Evolutionary conservation across 2,329 filamentous ascomycete species (phyloP).

Genomic region (Colletotrichum simmondsii): DNA sequence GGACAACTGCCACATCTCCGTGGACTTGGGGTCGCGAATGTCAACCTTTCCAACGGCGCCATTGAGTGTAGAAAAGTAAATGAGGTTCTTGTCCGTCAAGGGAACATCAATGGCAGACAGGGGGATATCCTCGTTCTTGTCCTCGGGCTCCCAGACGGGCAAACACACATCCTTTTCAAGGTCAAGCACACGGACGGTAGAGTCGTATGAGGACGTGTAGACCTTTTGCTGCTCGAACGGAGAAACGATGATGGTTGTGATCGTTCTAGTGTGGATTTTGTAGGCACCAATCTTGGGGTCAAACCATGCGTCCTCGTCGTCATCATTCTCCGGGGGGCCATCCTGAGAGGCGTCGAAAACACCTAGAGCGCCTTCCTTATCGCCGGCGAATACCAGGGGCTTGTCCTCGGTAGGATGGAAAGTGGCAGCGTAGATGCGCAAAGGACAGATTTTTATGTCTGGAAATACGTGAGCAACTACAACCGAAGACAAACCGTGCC

Average conservation of each 20-base stretch:
- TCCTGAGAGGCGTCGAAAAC: constrained; percentile 89
- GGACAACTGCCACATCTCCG: constrained; percentile 79
- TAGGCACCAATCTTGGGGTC: constrained; percentile 88
- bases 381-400: constrained; percentile 89
- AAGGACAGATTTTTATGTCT: constrained; percentile 93
- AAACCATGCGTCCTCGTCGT: constrained; percentile 73
- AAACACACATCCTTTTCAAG: constrained; percentile 81
- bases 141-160: constrained; percentile 82
- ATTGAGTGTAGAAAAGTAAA: constrained; percentile 89
- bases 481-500: constrained; percentile 3
- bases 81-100: constrained; percentile 72
- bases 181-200: constrained; percentile 88
- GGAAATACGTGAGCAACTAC: constrained; percentile 10
- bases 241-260: constrained; percentile 84
- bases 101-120: constrained; percentile 88
- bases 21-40: constrained; percentile 67
- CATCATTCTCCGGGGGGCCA: constrained; percentile 60
- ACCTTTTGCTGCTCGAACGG: constrained; percentile 78
- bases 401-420: constrained; percentile 92
- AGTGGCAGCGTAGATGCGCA: constrained; percentile 85
- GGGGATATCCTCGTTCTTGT: constrained; percentile 77
- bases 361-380: constrained; percentile 91
- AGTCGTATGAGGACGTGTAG: constrained; percentile 92
- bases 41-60: constrained; percentile 87
- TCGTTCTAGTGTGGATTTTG: constrained; percentile 90